Conservation (phyloP, 2,329 filamentous ascomycete species). For the Parascedosporium putredinis region DNA sequence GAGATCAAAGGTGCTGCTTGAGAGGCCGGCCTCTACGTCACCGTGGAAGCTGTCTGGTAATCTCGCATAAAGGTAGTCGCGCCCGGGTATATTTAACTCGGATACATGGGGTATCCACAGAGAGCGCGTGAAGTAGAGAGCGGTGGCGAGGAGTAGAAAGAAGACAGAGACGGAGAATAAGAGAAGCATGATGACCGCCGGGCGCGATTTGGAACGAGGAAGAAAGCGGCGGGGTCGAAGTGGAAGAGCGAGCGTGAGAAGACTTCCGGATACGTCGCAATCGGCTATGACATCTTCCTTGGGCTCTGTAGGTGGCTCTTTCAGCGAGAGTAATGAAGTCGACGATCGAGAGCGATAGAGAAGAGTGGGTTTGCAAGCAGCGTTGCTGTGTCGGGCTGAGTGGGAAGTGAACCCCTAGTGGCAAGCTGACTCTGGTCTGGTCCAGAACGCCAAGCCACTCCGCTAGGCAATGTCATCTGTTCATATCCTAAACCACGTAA, state of each 20-base stretch:
- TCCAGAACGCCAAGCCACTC: slow-evolving; percentile 2
- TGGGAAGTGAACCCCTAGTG: too few species aligned
- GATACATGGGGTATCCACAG: slow-evolving; percentile 66
- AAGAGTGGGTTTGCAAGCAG: too few species aligned
- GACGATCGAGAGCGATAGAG: neutral
- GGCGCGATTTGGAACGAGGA: neutral
- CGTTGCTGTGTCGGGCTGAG: too few species aligned
- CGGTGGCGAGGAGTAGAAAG: slow-evolving; percentile 60
- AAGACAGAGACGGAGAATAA: slow-evolving; percentile 68
- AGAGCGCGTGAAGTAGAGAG: slow-evolving; percentile 69
- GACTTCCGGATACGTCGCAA: neutral
- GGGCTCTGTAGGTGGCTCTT: neutral
- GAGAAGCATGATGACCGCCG: neutral
- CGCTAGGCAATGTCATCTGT: neutral
- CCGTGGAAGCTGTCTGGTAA: slow-evolving; percentile 68
- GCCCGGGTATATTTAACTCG: slow-evolving; percentile 40
- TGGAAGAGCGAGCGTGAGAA: neutral
- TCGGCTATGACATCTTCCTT: slow-evolving; percentile 6
- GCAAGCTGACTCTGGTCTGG: too few species aligned
- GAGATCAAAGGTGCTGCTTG: slow-evolving; percentile 75
- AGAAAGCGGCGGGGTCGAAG: neutral
- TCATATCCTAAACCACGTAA: neutral
- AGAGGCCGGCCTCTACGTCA: slow-evolving; percentile 82
- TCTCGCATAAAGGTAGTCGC: slow-evolving; percentile 61
- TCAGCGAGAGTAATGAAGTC: neutral